These are phyloP conservation scores for Hypoxylon cercidicola DNA, from an alignment of 495 filamentous ascomycete species.

Conservation along the genomic window DNA sequence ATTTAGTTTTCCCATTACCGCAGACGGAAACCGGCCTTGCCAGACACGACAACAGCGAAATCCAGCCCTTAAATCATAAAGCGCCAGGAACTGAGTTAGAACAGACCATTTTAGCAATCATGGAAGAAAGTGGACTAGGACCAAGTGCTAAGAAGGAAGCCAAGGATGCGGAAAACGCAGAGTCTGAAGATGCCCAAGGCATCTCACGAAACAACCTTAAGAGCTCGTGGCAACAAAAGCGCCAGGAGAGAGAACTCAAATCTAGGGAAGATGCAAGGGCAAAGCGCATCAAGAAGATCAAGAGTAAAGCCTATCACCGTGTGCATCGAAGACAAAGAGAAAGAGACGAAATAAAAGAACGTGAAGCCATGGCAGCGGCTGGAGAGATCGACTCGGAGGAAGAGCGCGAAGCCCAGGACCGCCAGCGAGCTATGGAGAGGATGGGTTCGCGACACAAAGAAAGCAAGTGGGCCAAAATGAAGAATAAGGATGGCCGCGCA, in stretches of 20 bases:
- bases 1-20: constrained; percentile 87
- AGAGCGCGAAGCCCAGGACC: constrained; percentile 81
- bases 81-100: constrained; percentile 83
- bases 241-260: constrained; percentile 82
- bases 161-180: constrained; percentile 70
- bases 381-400: constrained; percentile 76
- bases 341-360: constrained; percentile 74
- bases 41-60: constrained; percentile 54
- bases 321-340: constrained; percentile 89
- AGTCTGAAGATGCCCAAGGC: constrained; percentile 75
- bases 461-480: constrained; percentile 93
- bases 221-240: constrained; percentile 76
- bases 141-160: constrained; percentile 52
- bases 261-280: constrained; percentile 90
- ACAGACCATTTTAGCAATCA: constrained; percentile 81
- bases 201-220: constrained; percentile 74
- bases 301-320: constrained; percentile 90
- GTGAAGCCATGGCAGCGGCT: constrained; percentile 70
- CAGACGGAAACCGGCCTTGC: constrained; percentile 68
- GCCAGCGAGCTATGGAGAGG: constrained; percentile 82
- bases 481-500: constrained; percentile 80
- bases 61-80: constrained; percentile 65
- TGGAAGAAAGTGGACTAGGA: constrained; percentile 85
- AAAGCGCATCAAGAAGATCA: constrained; percentile 97
- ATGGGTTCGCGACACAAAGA: constrained; percentile 90